Base-by-base conservation (phyloP, 169 alveolate genomes). In the Prorocentrum cordatum region DNA sequence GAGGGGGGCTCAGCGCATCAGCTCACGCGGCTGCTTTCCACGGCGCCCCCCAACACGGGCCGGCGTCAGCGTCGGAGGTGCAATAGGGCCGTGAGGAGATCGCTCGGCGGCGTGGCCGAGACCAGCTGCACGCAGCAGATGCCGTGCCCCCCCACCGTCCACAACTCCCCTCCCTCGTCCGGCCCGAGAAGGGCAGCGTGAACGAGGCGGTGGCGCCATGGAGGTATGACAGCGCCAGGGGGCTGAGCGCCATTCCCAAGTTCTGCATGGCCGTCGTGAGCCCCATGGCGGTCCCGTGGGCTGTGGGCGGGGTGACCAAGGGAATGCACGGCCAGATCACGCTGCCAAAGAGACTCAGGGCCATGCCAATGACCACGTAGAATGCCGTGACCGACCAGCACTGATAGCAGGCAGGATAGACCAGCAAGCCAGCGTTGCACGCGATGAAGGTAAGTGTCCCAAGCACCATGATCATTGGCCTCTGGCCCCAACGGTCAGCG, bases 221-320 rank as follows among this genome's bases (percentile, higher is more conserved):
- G 58, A 9, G n/a, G 9, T 42, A 42, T n/a, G 68, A n/a, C 10
- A 58, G 24, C 18, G 68, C 68, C 14, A 58, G 33, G 20, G 97
- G 97, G 22, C 92, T 94, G 20, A 94, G n/a, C 32, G 94, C 94
- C 47, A 93, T 66, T 2, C 95, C 96, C 42, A 84, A 89, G 73
- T 95, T 95, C 83, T 94, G 91, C 12, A 94, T 85, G 35, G 95
- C 94, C 10, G 94, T 93, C 0, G 92, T 93, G 36, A 95, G 68
- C 70, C 97, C 97, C 80, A 93, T 94, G 31, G 96, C 97, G 45
- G 96, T 87, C 38, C 97, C 97, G 1, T 94, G 95, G 20, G 92
- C 83, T 26, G 83, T 91, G n/a, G 94, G 92, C 36, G 29, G 47
- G 26, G 42, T 66, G 29, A 58, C 59, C 22, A 71, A 45, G 2